Base-by-base conservation (phyloP, 164 flowering plant genomes). In the Dillenia turbinata region DNA sequence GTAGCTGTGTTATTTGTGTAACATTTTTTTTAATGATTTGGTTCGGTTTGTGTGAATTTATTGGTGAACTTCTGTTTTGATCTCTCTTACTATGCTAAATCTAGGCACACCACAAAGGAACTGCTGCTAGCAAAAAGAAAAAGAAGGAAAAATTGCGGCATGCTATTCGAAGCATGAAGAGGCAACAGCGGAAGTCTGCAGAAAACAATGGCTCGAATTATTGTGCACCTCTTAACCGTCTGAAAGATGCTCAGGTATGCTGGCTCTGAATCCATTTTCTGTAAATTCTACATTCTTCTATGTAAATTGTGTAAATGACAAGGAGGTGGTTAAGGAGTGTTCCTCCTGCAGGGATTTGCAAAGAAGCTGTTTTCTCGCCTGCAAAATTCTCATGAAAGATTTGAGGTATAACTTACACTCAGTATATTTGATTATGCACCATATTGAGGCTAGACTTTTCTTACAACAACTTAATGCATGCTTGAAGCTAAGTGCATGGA, bases 81-180 rank as follows among this genome's bases (percentile, higher is more conserved):
- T 60, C 54, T 59, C 22, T 26, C 33, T 26, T 26, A 26, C 33
- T 3, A 24, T 24, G 26, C 3, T 24, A 26, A 26, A 26, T 72
- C 56, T 69, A 94, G 98, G 98, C 97, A 74, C 68, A 71, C 69
- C 78, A 89, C 66, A 75, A 89, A 69, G 97, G 98, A 57, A 94
- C 98, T 62, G 12, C 65, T 49, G 49, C 93, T 13, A 91, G 96
- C 84, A 94, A 89, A 77, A 94, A 89, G 84, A 94, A 94, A 79
- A 94, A 94, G 86, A 66, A 91, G 68, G 97, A 97, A 53, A 94
- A 94, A 69, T 54, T 94, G 73, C 82, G 83, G 74, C 95, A 95
- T 62, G 93, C 75, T 12, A 64, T 86, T 47, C 95, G 92, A 64
- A 91, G 85, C 78, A 81, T 91, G 88, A 91, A 91, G 79, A 91